Evolutionary conservation across 306 rosid genomes (phyloP), one percentile per base, ranked within the genome.

Genomic region (Chamaecrista fasciculata): DNA sequence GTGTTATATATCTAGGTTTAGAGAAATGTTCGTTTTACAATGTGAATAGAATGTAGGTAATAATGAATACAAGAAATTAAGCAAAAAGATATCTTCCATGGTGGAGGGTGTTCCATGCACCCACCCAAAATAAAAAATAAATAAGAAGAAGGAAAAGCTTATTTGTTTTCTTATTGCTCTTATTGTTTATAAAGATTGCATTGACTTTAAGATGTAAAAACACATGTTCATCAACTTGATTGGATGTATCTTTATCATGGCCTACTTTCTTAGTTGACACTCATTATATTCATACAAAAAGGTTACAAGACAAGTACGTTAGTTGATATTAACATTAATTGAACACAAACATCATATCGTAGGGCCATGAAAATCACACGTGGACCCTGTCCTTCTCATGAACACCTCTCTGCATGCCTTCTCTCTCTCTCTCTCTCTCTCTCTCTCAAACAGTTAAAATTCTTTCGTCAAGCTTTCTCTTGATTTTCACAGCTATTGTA

Each of bases 341-440:
- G 61, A 72, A 56, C 76, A 72, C 74, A 74, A 67, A 85, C 65
- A 82, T 83, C 78, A 77, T 79, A 79, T 78, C 83, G 80, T 81
- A 77, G 87, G 93, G 91, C 59, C 77, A 79, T 34, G 21, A 79
- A 86, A 74, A 72, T 76, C 89, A 84, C 89, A 88, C 85, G 90
- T 81, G 92, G 92, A 87, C 88, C 82, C 70, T 83, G 81, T 87
- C 91, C 25, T 79, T 79, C 87, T 85, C 87, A 61, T 47, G 2
- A 33, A 65, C 84, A 76, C 63, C 76, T 69, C 66, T 56, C 36
- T 86, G 86, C 89, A 85, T 85, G 88, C 86, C 71, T 43, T 61
- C 63, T 40, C 66, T 57, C 31, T 31, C 53, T 40, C 73, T 39
- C 58, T 51, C 42, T 25, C 62, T 50, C n/a, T 26, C 6, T 8